Conservation (phyloP, 2,329 filamentous ascomycete species). For the Cladobotryum protrusum region DNA sequence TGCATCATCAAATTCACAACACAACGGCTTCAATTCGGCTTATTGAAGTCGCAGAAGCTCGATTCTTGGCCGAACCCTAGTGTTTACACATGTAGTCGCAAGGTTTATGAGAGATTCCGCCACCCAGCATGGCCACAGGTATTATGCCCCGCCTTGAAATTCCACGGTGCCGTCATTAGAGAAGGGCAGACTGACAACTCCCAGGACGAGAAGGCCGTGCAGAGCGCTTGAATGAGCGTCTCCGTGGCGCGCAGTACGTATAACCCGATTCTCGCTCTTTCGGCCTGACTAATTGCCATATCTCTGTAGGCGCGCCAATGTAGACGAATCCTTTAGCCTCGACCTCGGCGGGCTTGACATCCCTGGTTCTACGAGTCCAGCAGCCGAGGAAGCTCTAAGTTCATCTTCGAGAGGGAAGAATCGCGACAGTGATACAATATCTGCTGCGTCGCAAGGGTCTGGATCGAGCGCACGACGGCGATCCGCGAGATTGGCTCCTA, state of each 20-base stretch:
- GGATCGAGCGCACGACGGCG: slow-evolving; percentile 12
- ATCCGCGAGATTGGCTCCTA: slow-evolving; percentile 15
- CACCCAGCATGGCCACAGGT: slow-evolving; percentile 30
- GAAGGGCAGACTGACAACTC: neutral
- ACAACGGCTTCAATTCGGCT: neutral
- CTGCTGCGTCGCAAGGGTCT: slow-evolving; percentile 9
- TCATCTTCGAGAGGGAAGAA: slow-evolving; percentile 43
- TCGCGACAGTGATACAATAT: slow-evolving; percentile 21
- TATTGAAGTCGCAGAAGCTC: neutral
- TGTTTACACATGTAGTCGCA: slow-evolving; percentile 10
- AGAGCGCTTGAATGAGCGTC: slow-evolving; percentile 57
- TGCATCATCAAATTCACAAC: neutral
- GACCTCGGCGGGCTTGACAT: slow-evolving; percentile 38
- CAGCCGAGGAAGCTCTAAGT: slow-evolving; percentile 32
- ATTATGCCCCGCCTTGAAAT: slow-evolving; percentile 12
- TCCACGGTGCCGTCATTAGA: neutral
- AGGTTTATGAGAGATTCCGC: neutral
- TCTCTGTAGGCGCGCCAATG: slow-evolving; percentile 44
- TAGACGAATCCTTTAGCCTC: slow-evolving; percentile 54
- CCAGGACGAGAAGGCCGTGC: slow-evolving; percentile 45
- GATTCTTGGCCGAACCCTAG: neutral
- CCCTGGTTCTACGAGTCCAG: slow-evolving; percentile 25
- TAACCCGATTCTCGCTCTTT: neutral
- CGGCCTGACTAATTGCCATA: slow-evolving; percentile 1
- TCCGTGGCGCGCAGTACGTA: slow-evolving; percentile 57